Conservation (phyloP, 2,329 filamentous ascomycete genomes). For the Coniella lustricola region DNA sequence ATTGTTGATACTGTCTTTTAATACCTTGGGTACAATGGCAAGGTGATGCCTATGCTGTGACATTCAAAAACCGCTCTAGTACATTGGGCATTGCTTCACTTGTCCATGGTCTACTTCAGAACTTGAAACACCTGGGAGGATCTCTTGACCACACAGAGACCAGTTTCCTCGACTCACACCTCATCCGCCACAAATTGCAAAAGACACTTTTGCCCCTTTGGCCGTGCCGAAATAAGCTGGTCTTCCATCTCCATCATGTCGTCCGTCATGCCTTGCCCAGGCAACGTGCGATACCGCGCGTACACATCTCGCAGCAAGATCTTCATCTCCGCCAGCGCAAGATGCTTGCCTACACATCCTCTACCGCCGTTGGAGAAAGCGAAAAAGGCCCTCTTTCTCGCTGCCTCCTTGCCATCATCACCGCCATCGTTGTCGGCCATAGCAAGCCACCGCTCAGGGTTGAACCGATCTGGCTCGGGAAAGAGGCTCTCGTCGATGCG, state of each 20-base stretch:
- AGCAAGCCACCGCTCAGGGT: slow-evolving; percentile 78
- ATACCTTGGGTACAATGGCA: no score
- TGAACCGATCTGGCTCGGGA: slow-evolving; percentile 67
- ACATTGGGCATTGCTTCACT: no score
- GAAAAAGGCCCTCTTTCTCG: slow-evolving; percentile 57
- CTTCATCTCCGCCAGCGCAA: slow-evolving; percentile 64
- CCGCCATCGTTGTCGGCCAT: no score
- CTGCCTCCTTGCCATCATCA: slow-evolving; percentile 60
- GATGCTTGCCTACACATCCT: slow-evolving; percentile 59
- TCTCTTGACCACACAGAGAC: neutral
- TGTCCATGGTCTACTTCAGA: no score
- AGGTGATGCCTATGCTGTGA: no score
- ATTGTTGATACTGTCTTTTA: no score
- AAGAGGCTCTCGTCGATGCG: slow-evolving; percentile 61
- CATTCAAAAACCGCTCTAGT: no score
- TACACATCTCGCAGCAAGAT: slow-evolving; percentile 57
- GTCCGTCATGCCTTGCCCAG: slow-evolving; percentile 45
- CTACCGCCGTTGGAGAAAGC: slow-evolving; percentile 59
- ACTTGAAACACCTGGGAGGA: no score
- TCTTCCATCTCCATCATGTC: slow-evolving; percentile 59
- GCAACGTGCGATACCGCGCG: slow-evolving; percentile 47
- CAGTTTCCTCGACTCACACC: neutral
- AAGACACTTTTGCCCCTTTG: slow-evolving; percentile 51
- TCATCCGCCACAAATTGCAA: slow-evolving; percentile 37
- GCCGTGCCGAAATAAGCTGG: slow-evolving; percentile 60